Base-by-base conservation (phyloP, 306 rosid species). In the Styphnolobium japonicum region DNA sequence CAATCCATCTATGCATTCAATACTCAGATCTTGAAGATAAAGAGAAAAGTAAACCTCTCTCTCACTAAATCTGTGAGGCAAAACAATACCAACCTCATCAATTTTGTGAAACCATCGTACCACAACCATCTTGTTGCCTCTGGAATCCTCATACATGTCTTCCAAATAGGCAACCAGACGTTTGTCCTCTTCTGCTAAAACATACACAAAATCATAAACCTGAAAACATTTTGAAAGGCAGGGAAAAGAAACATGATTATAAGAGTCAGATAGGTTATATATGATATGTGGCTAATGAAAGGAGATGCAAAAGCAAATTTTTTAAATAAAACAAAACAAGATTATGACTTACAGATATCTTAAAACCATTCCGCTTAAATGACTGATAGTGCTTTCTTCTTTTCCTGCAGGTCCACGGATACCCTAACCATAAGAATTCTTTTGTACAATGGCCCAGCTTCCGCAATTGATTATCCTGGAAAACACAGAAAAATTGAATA, bases 1-100 rank as follows among this genome's bases (percentile, higher is more conserved):
- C 87, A 89, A 78, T 71, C 97, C 98, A 90, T 94, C 98, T 71
- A 94, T 91, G 94, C 98, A 94, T 82, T 92, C 98, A 81, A 92
- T 86, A 81, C 95, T 94, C 87, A 94, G 95, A 89, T 92, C 97
- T 92, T 94, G 98, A 82, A 89, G 97, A 91, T 93, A 91, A 63
- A 87, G 95, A 85, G 98, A 92, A 81, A 86, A 91, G 89, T 89
- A 94, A 91, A 94, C 88, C 93, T 94, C 97, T 75, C 98, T 87
- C 82, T 91, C 97, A 85, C 89, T 88, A 91, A 70, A 92, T 85
- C 81, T 84, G 81, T 48, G 90, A 77, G 97, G 98, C 84, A 94
- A 91, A 91, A 25, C 83, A 83, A 87, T 84, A 91, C 93, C 97
- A 92, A 94, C 98, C 98, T 94, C 97, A 57, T 91, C 98, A 86